Evolutionary conservation across 2,329 filamentous ascomycete species (phyloP).

Genomic region (Penicillium fuscoglaucum): DNA sequence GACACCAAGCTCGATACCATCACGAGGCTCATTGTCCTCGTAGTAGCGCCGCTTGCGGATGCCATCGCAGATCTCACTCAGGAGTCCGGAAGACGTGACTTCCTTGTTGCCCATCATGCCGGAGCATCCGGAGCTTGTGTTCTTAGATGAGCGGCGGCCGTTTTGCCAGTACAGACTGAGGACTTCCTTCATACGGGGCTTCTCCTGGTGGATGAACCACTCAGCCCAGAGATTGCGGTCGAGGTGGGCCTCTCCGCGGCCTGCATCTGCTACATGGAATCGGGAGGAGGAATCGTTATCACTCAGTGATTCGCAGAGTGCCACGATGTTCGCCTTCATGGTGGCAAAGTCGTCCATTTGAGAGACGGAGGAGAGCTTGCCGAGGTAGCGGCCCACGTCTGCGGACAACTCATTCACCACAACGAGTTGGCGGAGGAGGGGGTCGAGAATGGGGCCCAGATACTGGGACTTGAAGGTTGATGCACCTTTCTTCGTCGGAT

Average conservation of each 20-base stretch:
- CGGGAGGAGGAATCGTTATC: conserved; percentile 40
- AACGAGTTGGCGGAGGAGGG: conserved; percentile 58
- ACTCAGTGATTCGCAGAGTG: conserved; percentile 43
- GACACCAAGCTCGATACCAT: conserved; percentile 50
- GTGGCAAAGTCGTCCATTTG: conserved; percentile 57
- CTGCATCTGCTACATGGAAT: conserved; percentile 52
- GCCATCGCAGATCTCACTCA: conserved; percentile 60
- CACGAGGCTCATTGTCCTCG: conserved; percentile 44
- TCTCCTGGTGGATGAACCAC: conserved; percentile 67
- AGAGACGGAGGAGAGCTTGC: conserved; percentile 55
- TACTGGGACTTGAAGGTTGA: conserved; percentile 61
- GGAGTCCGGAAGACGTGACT: conserved; percentile 56
- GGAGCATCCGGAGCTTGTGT: conserved; percentile 24
- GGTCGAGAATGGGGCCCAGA: conserved; percentile 62
- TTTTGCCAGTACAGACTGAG: conserved; percentile 46
- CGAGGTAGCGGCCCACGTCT: conserved; percentile 56
- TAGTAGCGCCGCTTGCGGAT: conserved; percentile 54
- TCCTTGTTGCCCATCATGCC: conserved; percentile 43
- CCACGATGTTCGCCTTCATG: conserved; percentile 46
- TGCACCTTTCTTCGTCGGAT: conserved; percentile 60
- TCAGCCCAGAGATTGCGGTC: conserved; percentile 59
- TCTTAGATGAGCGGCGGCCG: conserved; percentile 36
- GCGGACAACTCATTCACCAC: conserved; percentile 60
- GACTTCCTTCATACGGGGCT: conserved; percentile 57
- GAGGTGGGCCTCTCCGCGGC: conserved; percentile 52